Evolutionary conservation across 768 basidiomycete genomes (phyloP).

Genomic region (Boletus huronensis): DNA sequence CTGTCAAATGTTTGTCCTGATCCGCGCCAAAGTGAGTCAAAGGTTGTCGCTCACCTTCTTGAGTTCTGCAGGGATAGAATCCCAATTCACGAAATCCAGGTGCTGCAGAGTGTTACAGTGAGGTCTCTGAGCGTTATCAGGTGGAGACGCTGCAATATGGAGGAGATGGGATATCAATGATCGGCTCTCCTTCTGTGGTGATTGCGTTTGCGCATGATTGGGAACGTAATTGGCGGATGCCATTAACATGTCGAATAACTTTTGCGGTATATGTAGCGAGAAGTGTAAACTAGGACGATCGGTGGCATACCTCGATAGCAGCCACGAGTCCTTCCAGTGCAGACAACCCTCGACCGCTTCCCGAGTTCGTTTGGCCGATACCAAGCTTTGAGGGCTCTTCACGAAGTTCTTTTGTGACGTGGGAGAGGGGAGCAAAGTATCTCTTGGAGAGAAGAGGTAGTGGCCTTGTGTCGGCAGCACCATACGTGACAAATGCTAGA

Average conservation of each 20-base stretch:
- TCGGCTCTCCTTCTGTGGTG: slow-evolving; percentile 28
- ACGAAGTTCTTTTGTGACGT: slow-evolving; percentile 43
- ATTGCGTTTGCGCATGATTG: slow-evolving; percentile 16
- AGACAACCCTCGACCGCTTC: slow-evolving; percentile 53
- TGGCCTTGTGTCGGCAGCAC: slow-evolving; percentile 51
- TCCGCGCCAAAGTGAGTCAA: background rate
- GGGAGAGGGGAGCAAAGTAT: slow-evolving; percentile 48
- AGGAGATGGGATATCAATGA: slow-evolving; percentile 46
- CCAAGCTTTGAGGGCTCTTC: slow-evolving; percentile 49
- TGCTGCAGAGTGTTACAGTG: slow-evolving; percentile 46
- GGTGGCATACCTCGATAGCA: slow-evolving; percentile 56
- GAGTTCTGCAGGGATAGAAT: slow-evolving; percentile 55
- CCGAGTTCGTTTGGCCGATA: slow-evolving; percentile 52
- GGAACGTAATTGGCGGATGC: slow-evolving; percentile 10
- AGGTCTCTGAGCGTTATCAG: slow-evolving; percentile 54
- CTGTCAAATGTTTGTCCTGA: slow-evolving; percentile 31
- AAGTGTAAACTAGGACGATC: background rate
- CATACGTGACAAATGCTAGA: slow-evolving; percentile 62
- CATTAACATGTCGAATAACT: slow-evolving; percentile 40
- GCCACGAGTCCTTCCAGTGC: slow-evolving; percentile 70
- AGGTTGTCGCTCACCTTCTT: slow-evolving; percentile 45
- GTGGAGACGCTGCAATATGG: slow-evolving; percentile 56
- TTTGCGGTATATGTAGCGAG: slow-evolving; percentile 30
- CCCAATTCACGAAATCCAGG: slow-evolving; percentile 57
- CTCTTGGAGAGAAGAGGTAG: slow-evolving; percentile 53